Percentiles rank a stretch among this genome's conserved stretches.
These are phyloP conservation scores for Amyloporia xantha DNA, from an alignment of 768 basidiomycete species.

Conservation along the genomic window DNA sequence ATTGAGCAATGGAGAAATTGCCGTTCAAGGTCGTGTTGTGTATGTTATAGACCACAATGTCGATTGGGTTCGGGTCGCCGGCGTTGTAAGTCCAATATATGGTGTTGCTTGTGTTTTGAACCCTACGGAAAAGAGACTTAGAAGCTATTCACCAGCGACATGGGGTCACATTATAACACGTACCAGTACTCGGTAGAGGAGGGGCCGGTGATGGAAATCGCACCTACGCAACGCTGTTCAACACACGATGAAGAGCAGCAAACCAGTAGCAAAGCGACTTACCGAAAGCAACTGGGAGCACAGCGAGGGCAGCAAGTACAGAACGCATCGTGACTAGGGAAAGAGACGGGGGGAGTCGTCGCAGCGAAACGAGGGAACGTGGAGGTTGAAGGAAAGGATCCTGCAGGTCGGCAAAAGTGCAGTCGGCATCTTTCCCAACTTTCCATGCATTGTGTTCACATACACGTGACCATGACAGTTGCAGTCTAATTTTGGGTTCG, in stretches of 20 bases:
- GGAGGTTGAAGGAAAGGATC: conserved; percentile 12
- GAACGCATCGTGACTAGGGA: conserved; percentile 22
- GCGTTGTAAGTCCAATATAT: conserved; percentile 27
- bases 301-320: conserved; percentile 19
- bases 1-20: conserved; percentile 28
- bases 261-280: conserved; percentile 12
- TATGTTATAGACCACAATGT: conserved; percentile 28
- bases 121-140: conserved; percentile 20
- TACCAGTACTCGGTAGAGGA: conserved; percentile 27
- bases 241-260: background rate
- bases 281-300: conserved; percentile 19
- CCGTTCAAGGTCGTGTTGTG: conserved; percentile 30
- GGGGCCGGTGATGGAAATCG: conserved; percentile 26
- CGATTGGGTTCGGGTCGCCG: conserved; percentile 29
- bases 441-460: background rate
- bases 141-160: conserved; percentile 22
- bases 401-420: conserved; percentile 7
- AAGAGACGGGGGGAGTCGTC: conserved; percentile 8
- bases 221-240: conserved; percentile 15
- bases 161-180: background rate
- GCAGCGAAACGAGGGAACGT: conserved; percentile 10
- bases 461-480: background rate
- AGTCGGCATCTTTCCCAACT: background rate
- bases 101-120: conserved; percentile 27
- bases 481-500: background rate